Conservation (phyloP, 192 early-diverging fungal genomes). For the Jimgerdemannia flammicorona region DNA sequence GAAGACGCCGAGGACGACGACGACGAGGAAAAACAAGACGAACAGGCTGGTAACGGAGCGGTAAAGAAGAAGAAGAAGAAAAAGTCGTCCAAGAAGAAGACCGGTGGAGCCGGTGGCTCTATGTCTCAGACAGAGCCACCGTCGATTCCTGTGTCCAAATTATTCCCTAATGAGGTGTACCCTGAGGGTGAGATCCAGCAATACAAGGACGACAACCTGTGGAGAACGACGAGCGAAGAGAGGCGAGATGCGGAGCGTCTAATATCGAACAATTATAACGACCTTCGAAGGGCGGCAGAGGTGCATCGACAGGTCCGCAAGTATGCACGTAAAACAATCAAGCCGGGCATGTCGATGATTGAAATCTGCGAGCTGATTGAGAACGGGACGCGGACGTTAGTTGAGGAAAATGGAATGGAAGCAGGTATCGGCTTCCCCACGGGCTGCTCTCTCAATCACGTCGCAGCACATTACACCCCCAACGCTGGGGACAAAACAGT, state of each 20-base stretch:
- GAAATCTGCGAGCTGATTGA: conserved; percentile 92
- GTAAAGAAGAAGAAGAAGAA: conserved; percentile 63
- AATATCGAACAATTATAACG: conserved; percentile 69
- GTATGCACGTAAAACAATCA: conserved; percentile 77
- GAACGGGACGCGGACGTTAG: conserved; percentile 84
- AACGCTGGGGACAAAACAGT: conserved; percentile 96
- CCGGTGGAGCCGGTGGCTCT: conserved; percentile 17
- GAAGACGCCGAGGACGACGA: conserved; percentile 33
- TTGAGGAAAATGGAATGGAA: conserved; percentile 84
- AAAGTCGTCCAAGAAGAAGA: conserved; percentile 60
- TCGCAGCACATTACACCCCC: conserved; percentile 97
- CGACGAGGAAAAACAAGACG: conserved; percentile 34
- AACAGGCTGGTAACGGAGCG: not conserved
- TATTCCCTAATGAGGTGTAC: conserved; percentile 75
- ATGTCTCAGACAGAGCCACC: conserved; percentile 64
- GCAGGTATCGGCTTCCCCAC: conserved; percentile 95
- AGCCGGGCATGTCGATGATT: conserved; percentile 94
- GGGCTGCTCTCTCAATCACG: conserved; percentile 89
- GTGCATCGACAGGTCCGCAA: conserved; percentile 91
- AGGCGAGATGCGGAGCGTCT: conserved; percentile 79
- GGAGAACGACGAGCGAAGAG: conserved; percentile 90
- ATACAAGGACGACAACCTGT: conserved; percentile 86
- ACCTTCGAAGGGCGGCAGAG: conserved; percentile 86
- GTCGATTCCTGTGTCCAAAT: conserved; percentile 73
- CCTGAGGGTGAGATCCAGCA: conserved; percentile 81